A percentile compares a stretch with the other conserved stretches of the same genome.
Conservation (phyloP, 176 grass and related monocot species). For the Areca catechu region DNA sequence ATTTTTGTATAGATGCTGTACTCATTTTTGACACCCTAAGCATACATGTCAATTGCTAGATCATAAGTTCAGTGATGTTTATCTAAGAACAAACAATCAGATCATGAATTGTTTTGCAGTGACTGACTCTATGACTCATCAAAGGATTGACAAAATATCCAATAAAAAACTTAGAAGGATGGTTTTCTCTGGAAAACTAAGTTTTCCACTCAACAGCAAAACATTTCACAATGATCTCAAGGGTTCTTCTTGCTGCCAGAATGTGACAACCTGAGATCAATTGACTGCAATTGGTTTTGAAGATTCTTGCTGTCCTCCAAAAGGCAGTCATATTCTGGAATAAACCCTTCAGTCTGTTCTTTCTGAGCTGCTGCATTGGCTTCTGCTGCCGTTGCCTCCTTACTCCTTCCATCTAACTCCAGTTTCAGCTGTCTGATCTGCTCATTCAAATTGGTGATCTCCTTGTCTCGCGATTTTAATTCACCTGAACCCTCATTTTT, state of each 20-base stretch:
- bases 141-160: no score
- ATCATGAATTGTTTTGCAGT: no score
- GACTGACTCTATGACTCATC: no score
- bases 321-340: slow-evolving; percentile 60
- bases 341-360: slow-evolving; percentile 66
- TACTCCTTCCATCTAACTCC: slow-evolving; percentile 30
- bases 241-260: slow-evolving; percentile 58
- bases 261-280: slow-evolving; percentile 42
- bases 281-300: slow-evolving; percentile 41
- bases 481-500: slow-evolving; percentile 35
- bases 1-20: no score
- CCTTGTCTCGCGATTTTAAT: slow-evolving; percentile 34
- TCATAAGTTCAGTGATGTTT: no score
- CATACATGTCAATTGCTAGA: no score
- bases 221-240: no score
- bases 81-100: no score
- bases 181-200: no score
- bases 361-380: slow-evolving; percentile 33
- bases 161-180: no score
- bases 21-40: no score
- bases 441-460: slow-evolving; percentile 42
- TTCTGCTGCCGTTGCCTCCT: slow-evolving; percentile 48
- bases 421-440: slow-evolving; percentile 41
- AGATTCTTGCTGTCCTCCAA: slow-evolving; percentile 62
- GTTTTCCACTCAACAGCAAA: no score